Evolutionary conservation across 192 early-diverging fungal species (phyloP), one percentile per base, ranked within the genome.

Genomic region (Dimargaris xerosporica): DNA sequence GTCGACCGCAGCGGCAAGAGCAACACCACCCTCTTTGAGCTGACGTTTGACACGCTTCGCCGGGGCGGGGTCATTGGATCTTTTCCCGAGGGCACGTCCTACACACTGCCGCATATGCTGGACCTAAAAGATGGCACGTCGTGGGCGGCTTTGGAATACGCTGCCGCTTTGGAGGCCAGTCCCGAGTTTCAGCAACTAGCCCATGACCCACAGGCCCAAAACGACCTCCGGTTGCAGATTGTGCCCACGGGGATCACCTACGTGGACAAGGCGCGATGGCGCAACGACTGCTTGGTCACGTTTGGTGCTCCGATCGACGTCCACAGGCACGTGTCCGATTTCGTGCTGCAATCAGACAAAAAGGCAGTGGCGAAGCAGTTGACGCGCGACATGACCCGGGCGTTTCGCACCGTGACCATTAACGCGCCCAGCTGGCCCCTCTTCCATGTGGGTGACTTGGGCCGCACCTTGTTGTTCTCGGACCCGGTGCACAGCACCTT

Each of bases 121-220:
- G 43, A 62, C 9, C 68, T 77, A 25, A 79, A 75, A 34, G 78
- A 79, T 58, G 78, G 78, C 21, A 62, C 71, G 15, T 71, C 69
- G 19, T 79, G 75, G 75, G 74, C 77, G 52, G 75, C 75, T 31
- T 58, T 79, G 12, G 72, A 74, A 66, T 79, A 79, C 67, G 73
- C 75, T 25, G 63, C 64, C 19, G 47, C 61, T 0, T n/a, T 75
- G 6, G n/a, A 55, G 17, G 70, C 67, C 15, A 61, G 68, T 26
- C 53, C 30, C 23, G 52, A 54, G 51, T 30, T 39, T 46, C 26
- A 44, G 31, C 1, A 28, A 4, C 34, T 53, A 65, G 28, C 51
- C 64, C 25, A 66, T 65, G 11, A n/a, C 10, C 19, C 50, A 47
- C 54, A 42, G 64, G 56, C 6, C 11, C 56, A 30, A 53, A 63